These are phyloP conservation scores for Lactuca saligna DNA, from an alignment of 129 eudicot species.

Conservation along the genomic window DNA sequence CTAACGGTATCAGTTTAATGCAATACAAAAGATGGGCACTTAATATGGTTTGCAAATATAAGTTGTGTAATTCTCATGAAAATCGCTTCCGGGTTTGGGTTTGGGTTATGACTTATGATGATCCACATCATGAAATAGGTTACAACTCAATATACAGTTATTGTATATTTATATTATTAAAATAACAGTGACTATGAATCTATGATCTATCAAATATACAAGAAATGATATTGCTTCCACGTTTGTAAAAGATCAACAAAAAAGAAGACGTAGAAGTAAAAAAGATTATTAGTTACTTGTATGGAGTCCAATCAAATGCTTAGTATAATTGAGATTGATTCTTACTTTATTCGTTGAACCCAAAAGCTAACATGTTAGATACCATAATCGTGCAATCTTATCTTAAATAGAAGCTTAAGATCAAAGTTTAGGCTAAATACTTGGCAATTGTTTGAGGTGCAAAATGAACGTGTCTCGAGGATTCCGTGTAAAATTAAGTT, in stretches of 20 bases:
- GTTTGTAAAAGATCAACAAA: slow-evolving; percentile 24
- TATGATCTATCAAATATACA: slow-evolving; percentile 1
- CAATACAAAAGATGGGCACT: too few relatives aligned
- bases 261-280: slow-evolving; percentile 24
- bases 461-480: too few relatives aligned
- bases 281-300: slow-evolving; percentile 33
- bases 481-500: too few relatives aligned
- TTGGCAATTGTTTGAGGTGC: neutral
- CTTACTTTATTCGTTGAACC: slow-evolving; percentile 6
- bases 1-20: too few relatives aligned
- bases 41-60: too few relatives aligned
- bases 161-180: neutral
- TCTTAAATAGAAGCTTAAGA: slow-evolving; percentile 10
- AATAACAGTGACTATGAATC: neutral
- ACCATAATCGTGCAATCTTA: slow-evolving; percentile 14
- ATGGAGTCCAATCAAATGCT: slow-evolving; percentile 24
- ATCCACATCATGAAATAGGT: too few relatives aligned
- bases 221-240: slow-evolving; percentile 24
- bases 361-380: slow-evolving; percentile 11
- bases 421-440: neutral
- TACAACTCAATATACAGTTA: too few relatives aligned
- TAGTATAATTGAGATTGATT: slow-evolving; percentile 1
- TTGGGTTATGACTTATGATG: too few relatives aligned
- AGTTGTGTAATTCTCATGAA: too few relatives aligned
- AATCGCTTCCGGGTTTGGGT: too few relatives aligned